Conservation (phyloP, 2,329 filamentous ascomycete species). For the Colletotrichum aenigma region DNA sequence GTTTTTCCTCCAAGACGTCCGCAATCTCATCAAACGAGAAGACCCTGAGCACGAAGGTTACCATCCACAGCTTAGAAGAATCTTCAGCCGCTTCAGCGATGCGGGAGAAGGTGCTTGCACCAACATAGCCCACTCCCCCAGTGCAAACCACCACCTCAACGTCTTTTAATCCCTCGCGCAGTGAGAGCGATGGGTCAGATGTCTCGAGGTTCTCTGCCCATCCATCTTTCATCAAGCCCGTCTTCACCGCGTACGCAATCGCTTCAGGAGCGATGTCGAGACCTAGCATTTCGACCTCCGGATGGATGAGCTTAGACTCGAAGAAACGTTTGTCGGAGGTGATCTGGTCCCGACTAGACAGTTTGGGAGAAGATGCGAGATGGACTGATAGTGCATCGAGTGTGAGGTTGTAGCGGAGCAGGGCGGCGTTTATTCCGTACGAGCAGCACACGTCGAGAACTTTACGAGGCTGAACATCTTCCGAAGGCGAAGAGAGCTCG, state of each 20-base stretch:
- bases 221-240: not conserved
- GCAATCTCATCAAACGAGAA: conserved; percentile 1
- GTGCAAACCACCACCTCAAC: not conserved
- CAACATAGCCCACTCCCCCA: conserved; percentile 4
- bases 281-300: not conserved
- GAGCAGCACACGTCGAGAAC: conserved; percentile 1
- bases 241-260: not conserved
- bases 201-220: not conserved
- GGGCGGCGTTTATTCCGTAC: conserved; percentile 8
- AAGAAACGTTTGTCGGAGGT: not conserved
- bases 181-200: not conserved
- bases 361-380: not conserved
- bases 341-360: not conserved
- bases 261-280: not conserved
- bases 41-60: not conserved
- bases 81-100: not conserved
- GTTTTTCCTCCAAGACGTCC: not conserved
- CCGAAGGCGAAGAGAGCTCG: not conserved
- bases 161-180: not conserved
- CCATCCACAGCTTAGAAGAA: not conserved
- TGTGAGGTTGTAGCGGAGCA: not conserved
- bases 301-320: not conserved
- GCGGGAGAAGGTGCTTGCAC: not conserved
- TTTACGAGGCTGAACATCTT: not conserved
- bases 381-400: not conserved